A percentile compares a stretch with the other conserved stretches of the same genome.
These are phyloP conservation scores for Fragaria vesca DNA, from an alignment of 306 rosid species.

Conservation along the genomic window DNA sequence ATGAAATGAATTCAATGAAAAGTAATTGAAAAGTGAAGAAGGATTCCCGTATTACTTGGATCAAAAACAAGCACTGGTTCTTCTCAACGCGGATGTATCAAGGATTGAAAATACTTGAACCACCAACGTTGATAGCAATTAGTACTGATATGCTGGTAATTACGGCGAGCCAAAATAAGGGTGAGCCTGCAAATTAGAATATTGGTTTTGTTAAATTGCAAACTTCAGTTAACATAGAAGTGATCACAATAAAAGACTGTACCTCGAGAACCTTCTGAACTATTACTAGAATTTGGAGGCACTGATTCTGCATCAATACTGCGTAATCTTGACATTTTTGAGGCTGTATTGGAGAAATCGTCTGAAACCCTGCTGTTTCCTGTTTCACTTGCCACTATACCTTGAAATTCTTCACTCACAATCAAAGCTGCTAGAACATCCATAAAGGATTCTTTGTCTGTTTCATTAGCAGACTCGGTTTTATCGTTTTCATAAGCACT, in stretches of 20 bases:
- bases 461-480: constrained; percentile 33
- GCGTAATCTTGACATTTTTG: constrained; percentile 41
- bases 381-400: constrained; percentile 87
- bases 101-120: constrained; percentile 90
- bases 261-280: constrained; percentile 61
- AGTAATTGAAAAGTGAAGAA: constrained; percentile 11
- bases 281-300: constrained; percentile 36
- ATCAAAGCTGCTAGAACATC: constrained; percentile 91
- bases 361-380: constrained; percentile 49
- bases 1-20: background rate
- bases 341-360: constrained; percentile 40
- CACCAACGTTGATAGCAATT: constrained; percentile 71
- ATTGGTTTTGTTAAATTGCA: constrained; percentile 26
- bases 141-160: constrained; percentile 62
- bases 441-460: constrained; percentile 84
- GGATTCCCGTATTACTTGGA: constrained; percentile 32
- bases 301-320: constrained; percentile 36
- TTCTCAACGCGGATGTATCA: constrained; percentile 32
- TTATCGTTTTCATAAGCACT: constrained; percentile 33
- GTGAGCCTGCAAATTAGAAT: constrained; percentile 57
- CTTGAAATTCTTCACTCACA: constrained; percentile 95
- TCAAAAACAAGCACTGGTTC: constrained; percentile 27
- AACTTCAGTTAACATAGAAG: constrained; percentile 1
- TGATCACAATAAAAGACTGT: background rate
- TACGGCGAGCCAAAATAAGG: constrained; percentile 84